Base-by-base conservation (phyloP, 2,329 filamentous ascomycete genomes). In the Boeremia exigua region DNA sequence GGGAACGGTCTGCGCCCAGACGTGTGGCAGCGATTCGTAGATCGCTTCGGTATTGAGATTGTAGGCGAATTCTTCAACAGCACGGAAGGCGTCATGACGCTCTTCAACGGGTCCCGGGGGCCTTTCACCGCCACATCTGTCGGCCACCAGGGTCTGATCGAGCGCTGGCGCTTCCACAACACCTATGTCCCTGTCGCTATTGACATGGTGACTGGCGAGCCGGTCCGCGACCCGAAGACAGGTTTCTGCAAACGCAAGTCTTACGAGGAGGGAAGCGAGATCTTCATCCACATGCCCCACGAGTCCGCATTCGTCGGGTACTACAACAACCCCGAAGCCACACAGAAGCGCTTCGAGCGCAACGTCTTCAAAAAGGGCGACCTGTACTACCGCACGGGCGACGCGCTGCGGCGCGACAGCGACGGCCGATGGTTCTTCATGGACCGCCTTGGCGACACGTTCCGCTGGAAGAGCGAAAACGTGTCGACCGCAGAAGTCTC, bases 1-100 rank as follows among this genome's bases (percentile, higher is more conserved):
- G 87, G 87, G 54, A 90, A 90, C 66, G 87, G 87, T 1, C 79
- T 89, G 63, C 81, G 87, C 1, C 87, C 87, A 0, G 88, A 91
- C 63, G 85, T 90, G 1, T 91, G 88, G 88, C 74, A 80, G 28
- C 79, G 81, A 19, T 90, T 90, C 72, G 77, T 82, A 36, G 82
- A 88, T 43, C 81, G 87, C 11, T 89, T 89, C 68, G 82, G 82
- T 47, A 82, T 90, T 61, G 75, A 80, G 11, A 81, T 83, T 27
- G 84, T 93, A 2, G 79, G 78, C 57, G 90, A 93, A 72, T 92
- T 93, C 76, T 93, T 91, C 80, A 90, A 88, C 71, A 89, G 87
- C 54, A 90, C 88, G 1, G 90, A 93, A 73, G 88, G 89, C 28
- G 81, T 91, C 45, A 82, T 92, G 64, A 73, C 74, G 0, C 76